A percentile compares a stretch with the other conserved stretches of the same genome.
phyloP scores from a whole-genome alignment of 176 grass and related monocot species.

The Rhynchospora tenuis region DNA sequence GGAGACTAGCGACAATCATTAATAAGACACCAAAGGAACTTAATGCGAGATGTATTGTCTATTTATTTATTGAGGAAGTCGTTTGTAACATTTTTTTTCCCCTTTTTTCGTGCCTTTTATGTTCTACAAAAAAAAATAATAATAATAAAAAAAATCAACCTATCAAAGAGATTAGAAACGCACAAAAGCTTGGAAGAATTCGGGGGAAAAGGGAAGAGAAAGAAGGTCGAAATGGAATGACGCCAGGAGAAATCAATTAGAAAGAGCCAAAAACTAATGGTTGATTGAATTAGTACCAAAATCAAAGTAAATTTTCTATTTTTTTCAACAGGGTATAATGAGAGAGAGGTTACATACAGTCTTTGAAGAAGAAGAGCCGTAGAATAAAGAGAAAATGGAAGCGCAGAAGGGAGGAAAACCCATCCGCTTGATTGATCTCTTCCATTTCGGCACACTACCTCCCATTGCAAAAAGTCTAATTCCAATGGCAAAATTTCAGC shows the following conservation, averaged over 20 bases:
- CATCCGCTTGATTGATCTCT: conserved; percentile 57
- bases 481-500: conserved; percentile 3
- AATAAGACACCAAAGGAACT: not conserved
- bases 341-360: conserved; percentile 29
- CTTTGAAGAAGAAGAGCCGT: conserved; percentile 34
- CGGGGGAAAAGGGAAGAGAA: not conserved
- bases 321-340: not conserved
- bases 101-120: not conserved
- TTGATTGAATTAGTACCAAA: not conserved
- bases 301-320: not conserved
- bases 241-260: not conserved
- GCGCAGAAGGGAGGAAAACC: conserved; percentile 43
- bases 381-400: conserved; percentile 41
- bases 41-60: not conserved
- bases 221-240: not conserved
- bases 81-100: not conserved
- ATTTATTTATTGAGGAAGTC: not conserved
- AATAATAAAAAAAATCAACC: not conserved
- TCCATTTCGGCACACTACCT: conserved; percentile 32
- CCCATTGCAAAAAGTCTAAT: conserved; percentile 9
- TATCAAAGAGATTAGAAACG: not conserved
- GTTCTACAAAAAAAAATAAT: not conserved
- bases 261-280: not conserved
- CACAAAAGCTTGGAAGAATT: not conserved
- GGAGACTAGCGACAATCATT: not conserved